Percentiles rank a stretch among this genome's conserved stretches.
phyloP scores from a whole-genome alignment of 148 eudicot genomes.

The Euryodendron excelsum region DNA sequence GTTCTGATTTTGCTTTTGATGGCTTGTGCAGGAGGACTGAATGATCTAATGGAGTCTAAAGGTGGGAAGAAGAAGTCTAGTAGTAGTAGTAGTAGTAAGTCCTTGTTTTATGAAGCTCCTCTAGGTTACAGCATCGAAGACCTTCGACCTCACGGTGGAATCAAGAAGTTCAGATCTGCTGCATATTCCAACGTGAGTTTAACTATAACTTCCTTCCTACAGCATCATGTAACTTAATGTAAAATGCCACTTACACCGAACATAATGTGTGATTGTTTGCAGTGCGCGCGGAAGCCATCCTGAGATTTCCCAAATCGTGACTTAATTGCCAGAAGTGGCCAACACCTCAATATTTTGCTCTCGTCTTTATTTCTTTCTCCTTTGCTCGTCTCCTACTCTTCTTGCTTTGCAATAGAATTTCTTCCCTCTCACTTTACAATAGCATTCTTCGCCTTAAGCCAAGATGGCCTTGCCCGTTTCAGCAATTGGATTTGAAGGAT shows the following conservation, averaged over 20 bases:
- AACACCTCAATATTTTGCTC: slow-evolving; percentile 1
- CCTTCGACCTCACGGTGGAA: slow-evolving; percentile 82
- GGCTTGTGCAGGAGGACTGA: slow-evolving; percentile 30
- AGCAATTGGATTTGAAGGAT: slow-evolving; percentile 73
- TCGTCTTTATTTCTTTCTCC: background rate
- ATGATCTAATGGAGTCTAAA: slow-evolving; percentile 84
- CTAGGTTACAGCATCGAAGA: slow-evolving; percentile 89
- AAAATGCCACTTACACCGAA: background rate
- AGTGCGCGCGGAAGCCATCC: slow-evolving; percentile 69
- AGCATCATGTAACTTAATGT: background rate
- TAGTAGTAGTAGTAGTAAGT: slow-evolving; percentile 58
- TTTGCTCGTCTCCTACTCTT: slow-evolving; percentile 17
- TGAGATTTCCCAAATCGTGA: slow-evolving; percentile 32
- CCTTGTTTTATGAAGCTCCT: slow-evolving; percentile 77
- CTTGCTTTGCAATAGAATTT: slow-evolving; percentile 15
- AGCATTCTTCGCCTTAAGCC: background rate
- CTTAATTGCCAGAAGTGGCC: slow-evolving; percentile 14
- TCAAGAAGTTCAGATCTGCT: slow-evolving; percentile 89
- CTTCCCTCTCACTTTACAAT: background rate
- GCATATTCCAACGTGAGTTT: slow-evolving; percentile 85
- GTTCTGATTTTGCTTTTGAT: background rate
- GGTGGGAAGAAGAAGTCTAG: slow-evolving; percentile 73
- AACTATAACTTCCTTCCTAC: background rate
- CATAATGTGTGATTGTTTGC: slow-evolving; percentile 20
- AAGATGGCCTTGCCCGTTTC: slow-evolving; percentile 49